phyloP scores from a whole-genome alignment of 2,329 filamentous ascomycete genomes.

The Penicillium sp. region DNA sequence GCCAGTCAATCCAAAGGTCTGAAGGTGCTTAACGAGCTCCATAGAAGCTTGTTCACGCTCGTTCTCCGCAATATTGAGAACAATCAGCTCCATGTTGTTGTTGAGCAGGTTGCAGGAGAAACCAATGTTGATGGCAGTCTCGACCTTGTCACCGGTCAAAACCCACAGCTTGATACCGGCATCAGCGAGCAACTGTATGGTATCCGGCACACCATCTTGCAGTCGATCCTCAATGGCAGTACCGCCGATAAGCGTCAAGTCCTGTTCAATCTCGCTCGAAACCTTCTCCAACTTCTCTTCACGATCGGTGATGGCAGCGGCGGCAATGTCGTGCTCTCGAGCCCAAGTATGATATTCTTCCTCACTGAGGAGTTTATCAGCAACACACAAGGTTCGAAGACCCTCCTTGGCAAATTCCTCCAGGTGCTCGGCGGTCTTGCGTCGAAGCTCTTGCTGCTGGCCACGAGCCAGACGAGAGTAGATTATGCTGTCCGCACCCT shows the following conservation, averaged over 20 bases:
- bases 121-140: constrained; percentile 99
- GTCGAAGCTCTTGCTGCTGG: constrained; percentile 79
- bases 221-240: constrained; percentile 97
- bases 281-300: constrained; percentile 92
- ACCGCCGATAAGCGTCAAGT: constrained; percentile 82
- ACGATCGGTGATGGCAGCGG: constrained; percentile 76
- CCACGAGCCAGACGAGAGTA: constrained; percentile 85
- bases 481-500: constrained; percentile 95
- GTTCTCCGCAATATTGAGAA: constrained; percentile 80
- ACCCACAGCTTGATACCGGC: constrained; percentile 99
- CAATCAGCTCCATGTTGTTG: constrained; percentile 96
- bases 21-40: constrained; percentile 71
- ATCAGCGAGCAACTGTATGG: constrained; percentile 83
- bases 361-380: constrained; percentile 74
- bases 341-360: constrained; percentile 83
- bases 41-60: constrained; percentile 62
- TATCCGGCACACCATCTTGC: constrained; percentile 94
- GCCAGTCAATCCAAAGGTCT: constrained; percentile 73
- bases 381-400: constrained; percentile 90
- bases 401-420: constrained; percentile 97
- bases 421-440: constrained; percentile 83
- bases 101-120: constrained; percentile 97
- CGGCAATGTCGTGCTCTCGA: constrained; percentile 80
- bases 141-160: constrained; percentile 95
- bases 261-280: constrained; percentile 85